Base-by-base conservation (phyloP, 345 rosid species). In the Pistacia atlantica region DNA sequence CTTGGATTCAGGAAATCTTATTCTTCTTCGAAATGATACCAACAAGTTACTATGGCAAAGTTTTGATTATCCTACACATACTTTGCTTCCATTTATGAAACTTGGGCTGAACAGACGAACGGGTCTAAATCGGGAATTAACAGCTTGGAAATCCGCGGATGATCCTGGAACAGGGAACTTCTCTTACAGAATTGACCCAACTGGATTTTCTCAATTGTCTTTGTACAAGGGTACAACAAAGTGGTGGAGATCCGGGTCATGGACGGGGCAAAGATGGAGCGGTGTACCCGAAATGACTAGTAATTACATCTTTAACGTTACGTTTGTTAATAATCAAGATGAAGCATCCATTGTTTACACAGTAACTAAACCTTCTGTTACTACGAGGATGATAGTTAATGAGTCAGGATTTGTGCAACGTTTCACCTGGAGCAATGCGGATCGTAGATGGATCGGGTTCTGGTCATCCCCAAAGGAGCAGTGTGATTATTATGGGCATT, bases 241-340 rank as follows among this genome's bases (percentile, higher is more conserved):
- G 0, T 65, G 69, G 69, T 89, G 88, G 89, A 87, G 94, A 13
- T 72, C 65, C 9, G 95, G 93, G 2, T 78, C 88, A 54, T 86
- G 93, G 92, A 93, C 89, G n/a, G 92, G 91, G 7, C 74, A 63
- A 8, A 84, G 87, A 74, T 89, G 93, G 97, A 91, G 83, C 63
- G 95, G 94, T 7, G 85, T 93, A 37, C 95, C 97, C 2, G 86
- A 80, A 65, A 90, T 91, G 95, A 75, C 82, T 5, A 62, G 16
- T 16, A 62, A 18, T 59, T 87, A 37, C 65, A 89, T 88, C 57
- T 88, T 77, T 35, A 81, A 79, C 45, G 25, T 72, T 33, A 79
- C 71, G 0, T 82, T 62, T 71, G 83, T 86, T 46, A 77, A 59
- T 18, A 80, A 55, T 28, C 64, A 37, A 0, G 83, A 75, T 31